These are phyloP conservation scores for Aspergillus steynii DNA, from an alignment of 495 filamentous ascomycete species.

Conservation along the genomic window DNA sequence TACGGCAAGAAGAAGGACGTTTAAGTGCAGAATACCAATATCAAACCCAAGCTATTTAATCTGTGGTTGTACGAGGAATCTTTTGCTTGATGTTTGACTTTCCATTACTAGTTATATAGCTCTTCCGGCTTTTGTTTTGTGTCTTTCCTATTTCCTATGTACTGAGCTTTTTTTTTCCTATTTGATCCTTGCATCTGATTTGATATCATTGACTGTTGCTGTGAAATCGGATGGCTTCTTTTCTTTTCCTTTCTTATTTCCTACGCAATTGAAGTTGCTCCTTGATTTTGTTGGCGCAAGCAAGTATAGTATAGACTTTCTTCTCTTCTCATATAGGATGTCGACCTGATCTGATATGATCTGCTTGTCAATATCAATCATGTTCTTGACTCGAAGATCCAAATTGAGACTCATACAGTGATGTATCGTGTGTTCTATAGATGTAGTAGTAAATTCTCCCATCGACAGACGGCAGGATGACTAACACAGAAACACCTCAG, in stretches of 20 bases:
- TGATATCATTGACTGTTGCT: background rate
- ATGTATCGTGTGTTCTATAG: too few species aligned
- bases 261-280: background rate
- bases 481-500: background rate
- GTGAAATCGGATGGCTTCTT: background rate
- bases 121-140: background rate
- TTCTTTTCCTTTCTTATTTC: background rate
- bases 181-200: background rate
- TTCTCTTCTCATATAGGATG: background rate
- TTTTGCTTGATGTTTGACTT: background rate
- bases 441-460: too few species aligned
- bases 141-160: background rate
- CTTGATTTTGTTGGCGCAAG: background rate
- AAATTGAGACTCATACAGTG: too few species aligned
- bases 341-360: background rate
- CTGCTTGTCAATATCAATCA: background rate
- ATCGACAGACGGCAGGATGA: too few species aligned
- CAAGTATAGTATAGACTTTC: background rate
- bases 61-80: background rate
- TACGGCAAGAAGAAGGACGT: constrained; percentile 47
- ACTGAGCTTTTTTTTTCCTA: background rate
- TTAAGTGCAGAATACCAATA: background rate
- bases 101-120: background rate
- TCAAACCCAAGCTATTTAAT: background rate
- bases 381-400: background rate